Base-by-base conservation (phyloP, 2,329 filamentous ascomycete genomes). In the Whalleya microplaca region DNA sequence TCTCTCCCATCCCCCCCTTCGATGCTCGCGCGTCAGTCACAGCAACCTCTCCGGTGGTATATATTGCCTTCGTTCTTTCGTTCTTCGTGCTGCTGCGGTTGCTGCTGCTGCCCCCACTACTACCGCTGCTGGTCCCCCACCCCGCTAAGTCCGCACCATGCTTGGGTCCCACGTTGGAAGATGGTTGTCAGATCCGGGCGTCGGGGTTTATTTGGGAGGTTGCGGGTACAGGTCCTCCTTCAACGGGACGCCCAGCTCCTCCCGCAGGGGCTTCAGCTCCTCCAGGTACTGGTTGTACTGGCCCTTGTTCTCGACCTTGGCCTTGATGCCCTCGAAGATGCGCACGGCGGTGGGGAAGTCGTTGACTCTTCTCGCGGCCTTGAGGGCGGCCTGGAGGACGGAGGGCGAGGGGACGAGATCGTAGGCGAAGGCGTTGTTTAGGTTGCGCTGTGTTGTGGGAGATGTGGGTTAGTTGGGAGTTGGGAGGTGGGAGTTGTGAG, bases 371-470 rank as follows among this genome's bases (percentile, higher is more conserved):
- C 95, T 86, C 68, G 95, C 95, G 70, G 95, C 95, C 80, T 89
- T 92, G 71, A 99, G 86, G 64, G 95, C 95, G 71, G 95, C 93
- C 71, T 86, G 86, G 77, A 97, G 85, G 74, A 99, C 95, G 68
- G 91, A 87, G 64, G 94, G 88, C 44, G 94, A 95, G 73, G 96
- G 95, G 66, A 99, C 95, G 72, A 99, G 89, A 88, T 99, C 95
- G 88, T 99, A 99, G 74, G 95, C 95, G 81, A 99, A 99, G 76
- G 92, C 94, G 83, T 99, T 99, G 89, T 99, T 99, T 85, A 92
- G 73, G 61, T 73, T 72, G 51, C 69, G 70, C 83, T 85, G 69
- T 56, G 49, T 41, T 52, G 56, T 40, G 45, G 21, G 27, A 51
- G 55, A 32, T 29, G 16, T 46, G 43, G 47, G 59, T 66, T 57